Percentiles rank a stretch among this genome's conserved stretches.
Evolutionary conservation across 352 stramenopile species (phyloP).

Genomic region (Phytophthora cryptogea): DNA sequence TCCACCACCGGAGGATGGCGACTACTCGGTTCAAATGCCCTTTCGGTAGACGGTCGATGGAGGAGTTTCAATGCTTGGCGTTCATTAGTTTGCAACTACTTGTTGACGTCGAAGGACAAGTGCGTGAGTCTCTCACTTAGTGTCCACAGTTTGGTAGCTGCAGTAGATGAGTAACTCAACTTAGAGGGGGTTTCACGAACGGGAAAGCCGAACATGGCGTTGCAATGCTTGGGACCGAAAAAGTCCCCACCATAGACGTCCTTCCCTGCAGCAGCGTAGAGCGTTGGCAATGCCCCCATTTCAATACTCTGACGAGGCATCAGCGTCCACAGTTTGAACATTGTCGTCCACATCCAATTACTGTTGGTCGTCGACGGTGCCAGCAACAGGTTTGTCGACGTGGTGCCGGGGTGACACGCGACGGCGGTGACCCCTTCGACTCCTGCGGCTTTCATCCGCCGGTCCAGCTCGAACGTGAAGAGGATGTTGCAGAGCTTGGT

Average conservation of each 20-base stretch:
- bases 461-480: slow-evolving; percentile 52
- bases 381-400: slow-evolving; percentile 42
- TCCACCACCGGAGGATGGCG: slow-evolving; percentile 18
- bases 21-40: slow-evolving; percentile 18
- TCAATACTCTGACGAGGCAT: slow-evolving; percentile 29
- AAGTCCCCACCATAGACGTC: slow-evolving; percentile 30
- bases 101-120: slow-evolving; percentile 32
- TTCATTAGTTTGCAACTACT: slow-evolving; percentile 21
- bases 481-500: slow-evolving; percentile 67
- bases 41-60: slow-evolving; percentile 9
- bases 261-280: slow-evolving; percentile 45
- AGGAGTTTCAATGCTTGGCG: slow-evolving; percentile 8
- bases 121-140: slow-evolving; percentile 46
- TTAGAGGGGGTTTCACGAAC: slow-evolving; percentile 33
- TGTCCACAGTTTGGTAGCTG: slow-evolving; percentile 45
- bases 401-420: slow-evolving; percentile 45
- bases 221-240: slow-evolving; percentile 38
- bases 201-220: slow-evolving; percentile 44
- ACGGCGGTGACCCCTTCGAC: slow-evolving; percentile 30
- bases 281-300: slow-evolving; percentile 47
- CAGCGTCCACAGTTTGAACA: slow-evolving; percentile 32
- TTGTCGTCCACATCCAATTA: slow-evolving; percentile 30
- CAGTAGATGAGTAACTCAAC: slow-evolving; percentile 27
- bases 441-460: slow-evolving; percentile 33
- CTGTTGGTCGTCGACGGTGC: slow-evolving; percentile 24